A percentile compares a stretch with the other conserved stretches of the same genome.
phyloP scores from a whole-genome alignment of 2,329 filamentous ascomycete species.

The Dothidotthia symphoricarpi region DNA sequence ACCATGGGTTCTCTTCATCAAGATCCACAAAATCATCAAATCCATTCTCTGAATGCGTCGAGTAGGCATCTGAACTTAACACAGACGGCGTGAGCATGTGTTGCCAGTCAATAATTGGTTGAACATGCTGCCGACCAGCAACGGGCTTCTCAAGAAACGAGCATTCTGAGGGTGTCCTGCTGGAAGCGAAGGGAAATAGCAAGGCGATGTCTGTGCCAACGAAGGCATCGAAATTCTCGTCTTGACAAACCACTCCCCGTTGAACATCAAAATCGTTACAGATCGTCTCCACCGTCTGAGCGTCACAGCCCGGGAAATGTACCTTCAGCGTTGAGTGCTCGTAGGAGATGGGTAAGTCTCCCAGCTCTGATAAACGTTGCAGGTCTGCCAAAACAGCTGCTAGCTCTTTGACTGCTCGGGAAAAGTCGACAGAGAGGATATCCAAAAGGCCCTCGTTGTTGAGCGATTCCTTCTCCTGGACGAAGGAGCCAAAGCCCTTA shows the following conservation, averaged over 20 bases:
- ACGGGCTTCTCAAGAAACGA: slow-evolving; percentile 48
- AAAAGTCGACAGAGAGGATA: slow-evolving; percentile 82
- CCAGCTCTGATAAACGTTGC: slow-evolving; percentile 70
- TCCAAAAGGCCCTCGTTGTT: slow-evolving; percentile 83
- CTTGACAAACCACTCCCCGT: slow-evolving; percentile 75
- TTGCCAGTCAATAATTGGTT: slow-evolving; percentile 54
- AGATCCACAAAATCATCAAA: slow-evolving; percentile 45
- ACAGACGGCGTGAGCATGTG: slow-evolving; percentile 55
- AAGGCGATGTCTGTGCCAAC: slow-evolving; percentile 72
- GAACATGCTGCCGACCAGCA: slow-evolving; percentile 30
- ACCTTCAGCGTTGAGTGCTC: slow-evolving; percentile 70
- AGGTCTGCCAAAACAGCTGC: slow-evolving; percentile 77
- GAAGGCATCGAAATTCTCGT: slow-evolving; percentile 68
- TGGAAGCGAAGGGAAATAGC: slow-evolving; percentile 82
- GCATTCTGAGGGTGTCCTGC: slow-evolving; percentile 49
- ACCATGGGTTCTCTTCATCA: slow-evolving; percentile 52
- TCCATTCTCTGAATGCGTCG: slow-evolving; percentile 39
- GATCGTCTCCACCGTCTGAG: slow-evolving; percentile 73
- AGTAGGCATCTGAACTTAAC: slow-evolving; percentile 33
- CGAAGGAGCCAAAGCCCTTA: slow-evolving; percentile 49
- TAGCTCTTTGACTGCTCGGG: slow-evolving; percentile 79
- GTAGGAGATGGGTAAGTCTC: slow-evolving; percentile 78
- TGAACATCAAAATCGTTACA: slow-evolving; percentile 85
- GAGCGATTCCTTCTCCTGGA: slow-evolving; percentile 57
- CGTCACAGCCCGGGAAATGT: slow-evolving; percentile 88